A percentile compares a stretch with the other conserved stretches of the same genome.
Conservation (phyloP, 1,284 basidiomycete species). For the Puccinia sorghi region DNA sequence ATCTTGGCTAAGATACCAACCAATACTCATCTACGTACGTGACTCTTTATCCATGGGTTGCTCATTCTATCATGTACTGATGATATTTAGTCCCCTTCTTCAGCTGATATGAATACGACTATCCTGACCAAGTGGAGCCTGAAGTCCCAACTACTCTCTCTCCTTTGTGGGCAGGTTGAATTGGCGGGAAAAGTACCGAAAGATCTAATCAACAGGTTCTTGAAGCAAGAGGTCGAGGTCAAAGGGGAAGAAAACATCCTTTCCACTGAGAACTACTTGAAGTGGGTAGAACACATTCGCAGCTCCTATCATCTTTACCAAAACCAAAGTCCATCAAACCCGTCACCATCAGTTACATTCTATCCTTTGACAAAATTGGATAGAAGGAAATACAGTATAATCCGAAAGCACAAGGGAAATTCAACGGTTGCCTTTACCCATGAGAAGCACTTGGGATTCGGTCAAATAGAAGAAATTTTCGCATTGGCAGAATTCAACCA, state of each 20-base stretch:
- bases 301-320: no score
- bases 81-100: not conserved
- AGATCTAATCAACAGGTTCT: not conserved
- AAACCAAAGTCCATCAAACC: no score
- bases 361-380: not conserved
- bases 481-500: conserved; percentile 1
- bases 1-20: conserved; percentile 18
- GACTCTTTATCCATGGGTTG: no score
- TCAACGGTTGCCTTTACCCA: conserved; percentile 9
- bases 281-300: not conserved
- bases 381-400: conserved; percentile 2
- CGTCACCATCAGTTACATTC: not conserved
- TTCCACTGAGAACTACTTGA: not conserved
- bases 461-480: conserved; percentile 19
- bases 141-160: not conserved
- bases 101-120: conserved; percentile 4
- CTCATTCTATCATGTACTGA: not conserved
- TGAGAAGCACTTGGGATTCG: not conserved
- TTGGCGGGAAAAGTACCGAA: not conserved
- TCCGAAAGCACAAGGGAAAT: conserved; percentile 1
- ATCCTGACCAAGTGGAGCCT: conserved; percentile 17
- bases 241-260: not conserved
- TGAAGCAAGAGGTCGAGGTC: not conserved
- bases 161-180: conserved; percentile 9
- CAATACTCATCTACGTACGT: conserved; percentile 31